phyloP scores from a whole-genome alignment of 164 flowering plant genomes.

The Sedum album region DNA sequence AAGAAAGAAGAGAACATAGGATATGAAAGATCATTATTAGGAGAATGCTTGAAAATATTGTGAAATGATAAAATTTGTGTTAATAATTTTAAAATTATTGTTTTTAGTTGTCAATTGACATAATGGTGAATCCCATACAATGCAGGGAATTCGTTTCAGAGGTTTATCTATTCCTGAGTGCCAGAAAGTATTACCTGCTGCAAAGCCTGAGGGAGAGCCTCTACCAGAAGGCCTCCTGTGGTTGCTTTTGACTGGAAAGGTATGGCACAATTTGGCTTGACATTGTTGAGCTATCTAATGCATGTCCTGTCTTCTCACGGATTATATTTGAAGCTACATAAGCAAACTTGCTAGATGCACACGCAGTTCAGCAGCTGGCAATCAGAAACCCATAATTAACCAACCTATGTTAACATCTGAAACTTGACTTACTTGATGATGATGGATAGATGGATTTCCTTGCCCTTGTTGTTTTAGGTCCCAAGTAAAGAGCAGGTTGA shows the following conservation, averaged over 20 bases:
- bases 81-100: not conserved
- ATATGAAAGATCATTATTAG: too few species aligned
- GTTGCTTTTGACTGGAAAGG: not conserved
- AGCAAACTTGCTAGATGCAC: not conserved
- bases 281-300: not conserved
- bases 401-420: not conserved
- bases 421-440: not conserved
- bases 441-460: not conserved
- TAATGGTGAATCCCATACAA: not conserved
- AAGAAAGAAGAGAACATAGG: too few species aligned
- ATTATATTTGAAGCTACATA: not conserved
- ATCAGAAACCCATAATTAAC: not conserved
- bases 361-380: too few species aligned
- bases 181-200: not conserved
- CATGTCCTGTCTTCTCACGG: not conserved
- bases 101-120: too few species aligned
- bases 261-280: not conserved
- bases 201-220: not conserved
- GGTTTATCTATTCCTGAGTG: not conserved
- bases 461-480: slow-evolving; percentile 35
- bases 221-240: not conserved
- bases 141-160: not conserved
- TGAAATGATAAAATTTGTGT: too few species aligned
- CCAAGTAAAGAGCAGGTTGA: slow-evolving; percentile 88
- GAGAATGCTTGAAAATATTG: too few species aligned